Percentiles rank a stretch among this genome's conserved stretches.
Conservation (phyloP, 495 filamentous ascomycete species). For the Tuber melanosporum region DNA sequence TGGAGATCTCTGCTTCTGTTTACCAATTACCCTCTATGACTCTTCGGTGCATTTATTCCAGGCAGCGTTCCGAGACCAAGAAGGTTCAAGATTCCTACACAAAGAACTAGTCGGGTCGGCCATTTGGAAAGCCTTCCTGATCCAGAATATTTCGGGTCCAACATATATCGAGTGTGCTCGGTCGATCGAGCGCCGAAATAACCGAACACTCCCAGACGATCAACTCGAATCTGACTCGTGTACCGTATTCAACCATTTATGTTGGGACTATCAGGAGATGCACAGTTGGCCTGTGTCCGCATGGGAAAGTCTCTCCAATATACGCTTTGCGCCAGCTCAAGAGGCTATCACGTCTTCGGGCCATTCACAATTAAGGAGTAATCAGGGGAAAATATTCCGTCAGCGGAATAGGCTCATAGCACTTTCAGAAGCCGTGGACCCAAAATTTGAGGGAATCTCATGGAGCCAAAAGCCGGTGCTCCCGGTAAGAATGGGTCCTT, state of each 20-base stretch:
- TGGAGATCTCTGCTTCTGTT: conserved; percentile 17
- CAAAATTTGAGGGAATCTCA: conserved; percentile 20
- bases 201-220: conserved; percentile 6
- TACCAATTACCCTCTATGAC: conserved; percentile 22
- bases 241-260: conserved; percentile 25
- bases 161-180: conserved; percentile 18
- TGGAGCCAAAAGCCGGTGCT: conserved; percentile 34
- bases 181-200: conserved; percentile 20
- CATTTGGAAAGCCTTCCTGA: conserved; percentile 16
- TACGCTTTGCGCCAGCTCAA: conserved; percentile 16
- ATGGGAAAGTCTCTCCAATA: conserved; percentile 14
- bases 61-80: conserved; percentile 32
- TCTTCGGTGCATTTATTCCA: conserved; percentile 15
- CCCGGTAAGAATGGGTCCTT: conserved; percentile 6
- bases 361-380: not conserved
- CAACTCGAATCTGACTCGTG: conserved; percentile 19
- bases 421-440: conserved; percentile 13
- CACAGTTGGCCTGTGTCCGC: conserved; percentile 1
- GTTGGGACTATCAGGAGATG: conserved; percentile 26
- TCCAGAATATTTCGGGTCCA: conserved; percentile 1
- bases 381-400: not conserved
- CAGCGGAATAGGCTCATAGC: conserved; percentile 13
- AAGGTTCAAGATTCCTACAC: conserved; percentile 26
- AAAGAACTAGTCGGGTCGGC: conserved; percentile 4
- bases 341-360: not conserved